A percentile compares a stretch with the other conserved stretches of the same genome.
These are phyloP conservation scores for Bathelium albidoporum DNA, from an alignment of 495 filamentous ascomycete species.

Conservation along the genomic window DNA sequence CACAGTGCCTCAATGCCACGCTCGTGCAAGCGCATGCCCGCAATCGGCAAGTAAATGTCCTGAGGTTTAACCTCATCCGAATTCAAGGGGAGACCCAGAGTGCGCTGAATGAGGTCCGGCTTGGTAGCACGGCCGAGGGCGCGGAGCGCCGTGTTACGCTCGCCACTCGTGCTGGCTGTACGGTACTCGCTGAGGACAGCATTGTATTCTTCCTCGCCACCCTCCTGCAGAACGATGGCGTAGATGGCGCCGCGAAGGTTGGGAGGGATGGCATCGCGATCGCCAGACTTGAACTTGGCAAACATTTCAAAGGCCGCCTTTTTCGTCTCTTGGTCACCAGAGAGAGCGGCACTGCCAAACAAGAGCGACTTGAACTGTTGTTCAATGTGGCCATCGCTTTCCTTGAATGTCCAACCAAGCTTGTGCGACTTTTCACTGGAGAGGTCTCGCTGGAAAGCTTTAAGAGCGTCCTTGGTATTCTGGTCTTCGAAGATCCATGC, in stretches of 20 bases:
- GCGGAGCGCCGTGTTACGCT: slow-evolving; percentile 91
- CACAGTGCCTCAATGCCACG: slow-evolving; percentile 75
- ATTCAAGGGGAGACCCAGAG: slow-evolving; percentile 62
- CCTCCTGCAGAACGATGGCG: slow-evolving; percentile 59
- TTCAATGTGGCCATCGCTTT: slow-evolving; percentile 73
- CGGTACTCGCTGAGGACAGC: slow-evolving; percentile 71
- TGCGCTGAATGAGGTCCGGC: slow-evolving; percentile 69
- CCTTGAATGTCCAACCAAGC: slow-evolving; percentile 78
- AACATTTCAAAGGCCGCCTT: slow-evolving; percentile 64
- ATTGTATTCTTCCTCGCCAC: slow-evolving; percentile 70
- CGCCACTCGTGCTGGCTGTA: slow-evolving; percentile 77
- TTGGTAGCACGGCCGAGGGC: slow-evolving; percentile 69
- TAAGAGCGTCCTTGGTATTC: slow-evolving; percentile 60
- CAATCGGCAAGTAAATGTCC: slow-evolving; percentile 83
- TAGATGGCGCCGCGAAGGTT: slow-evolving; percentile 64
- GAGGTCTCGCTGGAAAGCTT: slow-evolving; percentile 68
- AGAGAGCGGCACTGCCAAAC: slow-evolving; percentile 55
- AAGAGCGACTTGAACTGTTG: slow-evolving; percentile 75
- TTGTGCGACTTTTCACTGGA: slow-evolving; percentile 68
- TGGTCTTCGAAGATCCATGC: slow-evolving; percentile 86
- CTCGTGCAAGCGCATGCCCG: slow-evolving; percentile 64
- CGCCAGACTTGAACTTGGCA: slow-evolving; percentile 55
- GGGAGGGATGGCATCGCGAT: slow-evolving; percentile 58
- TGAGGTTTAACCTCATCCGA: slow-evolving; percentile 79
- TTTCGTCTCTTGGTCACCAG: slow-evolving; percentile 52